These are phyloP conservation scores for Cudoniella acicularis DNA, from an alignment of 495 filamentous ascomycete genomes.

Conservation along the genomic window DNA sequence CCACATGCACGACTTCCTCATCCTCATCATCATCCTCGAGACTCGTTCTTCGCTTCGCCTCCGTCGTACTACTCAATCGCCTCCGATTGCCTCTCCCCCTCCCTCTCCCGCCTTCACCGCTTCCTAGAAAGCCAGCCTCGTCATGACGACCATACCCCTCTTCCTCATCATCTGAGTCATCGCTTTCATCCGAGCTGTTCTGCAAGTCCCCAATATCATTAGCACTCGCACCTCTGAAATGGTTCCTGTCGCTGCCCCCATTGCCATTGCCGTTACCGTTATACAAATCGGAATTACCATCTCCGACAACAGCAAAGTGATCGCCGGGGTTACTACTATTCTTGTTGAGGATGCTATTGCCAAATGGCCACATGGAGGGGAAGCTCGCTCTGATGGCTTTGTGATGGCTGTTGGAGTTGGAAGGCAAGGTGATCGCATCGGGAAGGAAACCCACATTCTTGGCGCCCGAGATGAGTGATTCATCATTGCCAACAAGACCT, in stretches of 20 bases:
- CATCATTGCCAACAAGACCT: not conserved
- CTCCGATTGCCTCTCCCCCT: conserved; percentile 14
- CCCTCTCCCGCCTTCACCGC: not conserved
- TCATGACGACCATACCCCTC: conserved; percentile 33
- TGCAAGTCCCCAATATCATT: conserved; percentile 17
- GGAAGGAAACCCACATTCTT: conserved; percentile 23
- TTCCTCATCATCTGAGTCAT: conserved; percentile 37
- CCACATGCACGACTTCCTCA: conserved; percentile 33
- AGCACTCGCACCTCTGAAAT: conserved; percentile 19
- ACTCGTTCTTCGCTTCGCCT: conserved; percentile 50
- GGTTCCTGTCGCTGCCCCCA: conserved; percentile 5
- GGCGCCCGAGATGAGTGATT: not conserved
- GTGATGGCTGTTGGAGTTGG: conserved; percentile 3
- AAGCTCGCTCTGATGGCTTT: conserved; percentile 14
- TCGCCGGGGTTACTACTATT: conserved; percentile 15
- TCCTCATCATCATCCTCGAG: conserved; percentile 56
- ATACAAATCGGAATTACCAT: not conserved
- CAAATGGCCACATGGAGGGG: conserved; percentile 25
- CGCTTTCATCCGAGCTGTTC: conserved; percentile 25
- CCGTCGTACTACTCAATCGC: conserved; percentile 34
- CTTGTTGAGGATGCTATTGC: not conserved
- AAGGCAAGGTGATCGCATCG: conserved; percentile 5
- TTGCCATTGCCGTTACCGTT: not conserved
- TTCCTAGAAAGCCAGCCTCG: no score
- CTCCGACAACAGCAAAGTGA: conserved; percentile 1